A percentile compares a stretch with the other conserved stretches of the same genome.
These are phyloP conservation scores for Globisporangium radiosum DNA, from an alignment of 352 stramenopile genomes.

Conservation along the genomic window DNA sequence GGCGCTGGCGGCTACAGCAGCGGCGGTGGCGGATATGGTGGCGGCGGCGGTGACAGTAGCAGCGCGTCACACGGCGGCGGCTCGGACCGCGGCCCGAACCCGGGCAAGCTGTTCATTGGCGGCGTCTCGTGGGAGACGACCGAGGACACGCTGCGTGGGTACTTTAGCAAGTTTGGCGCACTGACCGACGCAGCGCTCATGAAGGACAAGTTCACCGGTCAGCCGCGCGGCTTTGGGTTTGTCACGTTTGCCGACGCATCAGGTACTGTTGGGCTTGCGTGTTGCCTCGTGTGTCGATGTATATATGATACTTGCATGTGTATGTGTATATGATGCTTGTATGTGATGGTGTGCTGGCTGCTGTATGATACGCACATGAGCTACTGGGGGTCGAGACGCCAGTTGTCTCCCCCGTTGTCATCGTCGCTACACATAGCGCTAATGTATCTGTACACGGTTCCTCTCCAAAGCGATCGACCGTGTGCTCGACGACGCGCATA, in stretches of 20 bases:
- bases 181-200: constrained; percentile 87
- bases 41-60: too few species aligned
- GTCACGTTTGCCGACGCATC: constrained; percentile 88
- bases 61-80: constrained; percentile 3
- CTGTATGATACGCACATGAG: too few species aligned
- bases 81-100: constrained; percentile 17
- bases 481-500: constrained; percentile 83
- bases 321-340: too few species aligned
- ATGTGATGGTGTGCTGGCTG: too few species aligned
- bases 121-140: constrained; percentile 91
- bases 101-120: constrained; percentile 89
- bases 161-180: constrained; percentile 87
- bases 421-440: too few species aligned
- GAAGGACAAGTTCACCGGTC: constrained; percentile 91
- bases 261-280: constrained; percentile 35
- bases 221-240: constrained; percentile 90
- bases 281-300: constrained; percentile 1
- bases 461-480: constrained; percentile 62
- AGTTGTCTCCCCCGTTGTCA: too few species aligned
- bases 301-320: too few species aligned
- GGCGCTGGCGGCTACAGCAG: constrained; percentile 9
- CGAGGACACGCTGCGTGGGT: constrained; percentile 82
- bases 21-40: background rate
- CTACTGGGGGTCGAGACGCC: too few species aligned
- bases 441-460: constrained; percentile 2